A percentile compares a stretch with the other conserved stretches of the same genome.
These are phyloP conservation scores for Chlamydomonas incerta DNA, from an alignment of 139 green algal genomes.

Conservation along the genomic window DNA sequence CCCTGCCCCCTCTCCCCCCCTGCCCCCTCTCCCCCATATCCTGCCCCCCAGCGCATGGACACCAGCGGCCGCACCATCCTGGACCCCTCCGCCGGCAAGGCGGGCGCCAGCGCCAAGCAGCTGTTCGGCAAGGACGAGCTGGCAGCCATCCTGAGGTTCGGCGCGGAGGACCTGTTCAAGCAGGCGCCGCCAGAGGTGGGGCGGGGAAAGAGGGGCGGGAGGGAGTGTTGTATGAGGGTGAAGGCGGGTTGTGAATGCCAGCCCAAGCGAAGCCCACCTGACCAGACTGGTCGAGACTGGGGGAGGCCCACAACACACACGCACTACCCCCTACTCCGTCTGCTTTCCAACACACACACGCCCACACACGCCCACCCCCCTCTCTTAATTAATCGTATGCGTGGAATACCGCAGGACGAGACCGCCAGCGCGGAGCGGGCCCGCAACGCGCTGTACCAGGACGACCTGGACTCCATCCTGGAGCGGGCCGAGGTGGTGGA, in stretches of 20 bases:
- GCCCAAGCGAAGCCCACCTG: too few relatives aligned
- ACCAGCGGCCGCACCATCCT: slow-evolving; percentile 87
- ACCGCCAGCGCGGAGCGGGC: slow-evolving; percentile 15
- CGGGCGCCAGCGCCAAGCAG: slow-evolving; percentile 58
- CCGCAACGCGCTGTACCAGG: slow-evolving; percentile 69
- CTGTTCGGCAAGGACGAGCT: slow-evolving; percentile 97
- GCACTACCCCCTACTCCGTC: not conserved
- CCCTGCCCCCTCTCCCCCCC: too few relatives aligned
- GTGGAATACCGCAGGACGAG: slow-evolving; percentile 15
- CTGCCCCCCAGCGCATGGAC: slow-evolving; percentile 81
- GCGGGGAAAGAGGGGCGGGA: not conserved
- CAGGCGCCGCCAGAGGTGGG: slow-evolving; percentile 41
- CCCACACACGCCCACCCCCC: too few relatives aligned
- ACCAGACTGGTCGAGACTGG: too few relatives aligned
- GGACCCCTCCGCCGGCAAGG: slow-evolving; percentile 45
- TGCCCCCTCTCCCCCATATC: not conserved
- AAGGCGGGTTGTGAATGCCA: not conserved
- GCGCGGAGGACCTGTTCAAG: slow-evolving; percentile 96
- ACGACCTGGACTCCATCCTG: slow-evolving; percentile 95
- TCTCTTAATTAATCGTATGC: too few relatives aligned
- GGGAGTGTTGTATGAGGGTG: not conserved
- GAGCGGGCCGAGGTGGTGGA: slow-evolving; percentile 86
- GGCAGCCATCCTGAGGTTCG: slow-evolving; percentile 94
- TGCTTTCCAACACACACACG: too few relatives aligned
- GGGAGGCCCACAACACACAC: too few relatives aligned